Evolutionary conservation across 345 rosid species (phyloP).

Genomic region (Eucalyptus erythrocorys): DNA sequence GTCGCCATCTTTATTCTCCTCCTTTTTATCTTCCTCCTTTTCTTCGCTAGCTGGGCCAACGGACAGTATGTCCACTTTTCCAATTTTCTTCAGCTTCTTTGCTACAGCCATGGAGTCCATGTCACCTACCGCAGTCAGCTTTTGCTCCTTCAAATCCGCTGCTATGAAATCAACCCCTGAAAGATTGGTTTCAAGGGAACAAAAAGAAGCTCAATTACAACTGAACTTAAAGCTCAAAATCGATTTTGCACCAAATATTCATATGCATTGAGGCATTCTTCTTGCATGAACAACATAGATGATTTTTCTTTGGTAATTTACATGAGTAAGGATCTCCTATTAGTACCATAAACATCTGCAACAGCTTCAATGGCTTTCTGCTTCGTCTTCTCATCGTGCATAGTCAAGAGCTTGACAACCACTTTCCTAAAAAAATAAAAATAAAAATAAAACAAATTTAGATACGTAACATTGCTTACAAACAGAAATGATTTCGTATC

Average conservation of each 20-base stretch:
- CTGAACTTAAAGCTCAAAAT: neutral
- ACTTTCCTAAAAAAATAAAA: conserved; percentile 11
- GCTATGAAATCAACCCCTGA: conserved; percentile 25
- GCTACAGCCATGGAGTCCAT: conserved; percentile 16
- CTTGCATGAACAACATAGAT: neutral
- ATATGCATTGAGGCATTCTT: neutral
- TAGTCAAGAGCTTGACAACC: conserved; percentile 1
- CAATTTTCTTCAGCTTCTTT: conserved; percentile 19
- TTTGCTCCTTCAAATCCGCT: conserved; percentile 4
- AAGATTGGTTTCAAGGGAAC: neutral
- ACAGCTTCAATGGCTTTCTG: conserved; percentile 35
- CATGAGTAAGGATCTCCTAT: neutral
- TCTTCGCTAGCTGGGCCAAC: conserved; percentile 18
- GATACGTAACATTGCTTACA: neutral
- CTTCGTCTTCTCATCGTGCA: conserved; percentile 26
- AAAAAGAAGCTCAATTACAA: neutral
- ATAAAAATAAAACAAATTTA: neutral
- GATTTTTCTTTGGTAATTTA: neutral
- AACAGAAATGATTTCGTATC: neutral
- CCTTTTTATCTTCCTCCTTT: conserved; percentile 1
- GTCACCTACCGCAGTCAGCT: neutral
- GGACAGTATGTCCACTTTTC: conserved; percentile 5
- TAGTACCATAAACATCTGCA: conserved; percentile 14
- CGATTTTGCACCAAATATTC: neutral
- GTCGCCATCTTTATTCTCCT: neutral